Conservation (phyloP, 495 filamentous ascomycete species). For the Lasiosphaeria hispida region DNA sequence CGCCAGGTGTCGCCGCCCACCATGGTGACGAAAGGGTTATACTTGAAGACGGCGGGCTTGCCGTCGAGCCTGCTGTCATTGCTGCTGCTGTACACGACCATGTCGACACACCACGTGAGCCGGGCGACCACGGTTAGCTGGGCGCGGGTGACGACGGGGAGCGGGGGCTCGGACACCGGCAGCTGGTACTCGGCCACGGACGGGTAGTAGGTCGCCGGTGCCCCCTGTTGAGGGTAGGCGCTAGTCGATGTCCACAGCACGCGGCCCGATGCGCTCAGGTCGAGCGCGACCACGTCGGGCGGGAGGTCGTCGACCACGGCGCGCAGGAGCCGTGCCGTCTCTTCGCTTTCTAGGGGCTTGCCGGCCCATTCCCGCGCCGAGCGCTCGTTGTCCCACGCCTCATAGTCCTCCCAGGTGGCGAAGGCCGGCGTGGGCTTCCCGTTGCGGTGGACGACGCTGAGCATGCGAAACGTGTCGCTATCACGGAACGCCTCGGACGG, state of each 20-base stretch:
- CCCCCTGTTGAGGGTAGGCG: too few species aligned
- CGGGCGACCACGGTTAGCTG: not conserved
- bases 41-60: not conserved
- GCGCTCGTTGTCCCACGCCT: too few species aligned
- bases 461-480: too few species aligned
- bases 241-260: constrained; percentile 3
- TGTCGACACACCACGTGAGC: not conserved
- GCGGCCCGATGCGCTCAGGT: not conserved
- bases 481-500: too few species aligned
- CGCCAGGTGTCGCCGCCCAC: not conserved
- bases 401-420: too few species aligned
- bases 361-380: too few species aligned
- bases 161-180: not conserved
- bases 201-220: not conserved
- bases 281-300: constrained; percentile 2
- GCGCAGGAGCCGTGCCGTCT: not conserved
- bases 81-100: not conserved
- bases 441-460: too few species aligned
- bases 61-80: too few species aligned
- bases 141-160: not conserved
- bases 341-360: too few species aligned
- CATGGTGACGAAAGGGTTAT: not conserved
- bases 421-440: too few species aligned
- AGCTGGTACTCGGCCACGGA: not conserved
- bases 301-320: not conserved